phyloP scores from a whole-genome alignment of 2,329 filamentous ascomycete species.

The Myotisia sp. region DNA sequence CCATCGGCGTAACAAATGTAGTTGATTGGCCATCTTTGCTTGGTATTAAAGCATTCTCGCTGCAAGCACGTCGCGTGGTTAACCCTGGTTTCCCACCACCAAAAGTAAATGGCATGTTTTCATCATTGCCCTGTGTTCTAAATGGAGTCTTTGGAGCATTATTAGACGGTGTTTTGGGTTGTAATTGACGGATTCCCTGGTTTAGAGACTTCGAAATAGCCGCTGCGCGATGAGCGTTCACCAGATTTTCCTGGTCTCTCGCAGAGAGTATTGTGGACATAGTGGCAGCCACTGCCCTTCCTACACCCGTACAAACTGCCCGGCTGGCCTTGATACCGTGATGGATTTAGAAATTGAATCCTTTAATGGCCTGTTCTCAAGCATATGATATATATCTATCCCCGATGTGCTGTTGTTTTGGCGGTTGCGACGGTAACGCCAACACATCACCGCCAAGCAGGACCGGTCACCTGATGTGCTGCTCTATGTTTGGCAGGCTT shows the following conservation, averaged over 20 bases:
- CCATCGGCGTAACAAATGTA: slow-evolving; percentile 67
- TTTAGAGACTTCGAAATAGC: slow-evolving; percentile 58
- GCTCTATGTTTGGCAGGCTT: too few species aligned
- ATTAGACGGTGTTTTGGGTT: slow-evolving; percentile 64
- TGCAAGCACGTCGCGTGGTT: not conserved
- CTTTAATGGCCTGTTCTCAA: too few species aligned
- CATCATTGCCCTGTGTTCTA: slow-evolving; percentile 63
- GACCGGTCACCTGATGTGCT: too few species aligned
- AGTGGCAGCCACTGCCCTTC: too few species aligned
- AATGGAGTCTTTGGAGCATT: slow-evolving; percentile 71
- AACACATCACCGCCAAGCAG: too few species aligned
- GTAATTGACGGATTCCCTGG: slow-evolving; percentile 46
- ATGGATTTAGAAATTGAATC: too few species aligned
- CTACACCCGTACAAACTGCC: too few species aligned
- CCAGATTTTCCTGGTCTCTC: slow-evolving; percentile 81
- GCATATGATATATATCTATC: too few species aligned
- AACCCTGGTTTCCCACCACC: slow-evolving; percentile 36
- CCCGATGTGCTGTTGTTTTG: too few species aligned
- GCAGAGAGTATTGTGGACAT: too few species aligned
- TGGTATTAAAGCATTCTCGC: not conserved
- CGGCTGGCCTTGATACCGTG: too few species aligned
- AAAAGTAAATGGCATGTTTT: slow-evolving; percentile 54
- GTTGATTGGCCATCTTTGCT: not conserved
- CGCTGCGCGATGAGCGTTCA: slow-evolving; percentile 57
- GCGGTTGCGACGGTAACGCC: not conserved